Evolutionary conservation across 768 basidiomycete species (phyloP), one percentile per base, ranked within the genome.

Genomic region (Leccinellum albellum): DNA sequence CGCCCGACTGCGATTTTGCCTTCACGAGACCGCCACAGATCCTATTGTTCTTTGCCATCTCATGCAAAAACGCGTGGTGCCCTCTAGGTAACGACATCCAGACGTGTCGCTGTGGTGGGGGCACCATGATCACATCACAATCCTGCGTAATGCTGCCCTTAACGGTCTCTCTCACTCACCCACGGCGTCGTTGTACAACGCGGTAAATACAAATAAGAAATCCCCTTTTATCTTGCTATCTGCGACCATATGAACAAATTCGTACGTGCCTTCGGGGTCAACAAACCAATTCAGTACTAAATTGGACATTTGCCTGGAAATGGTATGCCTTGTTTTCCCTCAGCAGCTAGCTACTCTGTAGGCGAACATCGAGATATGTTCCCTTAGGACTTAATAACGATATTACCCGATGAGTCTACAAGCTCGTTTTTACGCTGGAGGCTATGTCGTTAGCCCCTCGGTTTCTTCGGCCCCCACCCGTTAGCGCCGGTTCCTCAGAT

Each of bases 281-380:
- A 37, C 46, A 33, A 35, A 51, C 33, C 17, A 50, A 50, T 47
- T 46, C 40, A 23, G 42, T 26, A 51, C 59, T 7, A 59, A 63
- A 59, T 45, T 21, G 47, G 55, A 13, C 15, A 0, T 9, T 46
- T 48, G 48, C 60, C 68, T 60, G 5, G 29, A 66, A 65, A 67
- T 59, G 58, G 68, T 59, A 59, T 61, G 57, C 17, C 57, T 67
- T 63, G 55, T 71, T 40, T 20, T 42, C 40, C 40, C 20, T 42
- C 40, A 10, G 10, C 20, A 15, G 14, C 33, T 33, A 33, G 33
- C 14, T 33, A 7, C 33, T 33, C 33, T 12, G 40, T 42, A 40
- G 9, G 40, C n/a, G 40, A 42, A 20, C 12, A 12, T 42, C 40
- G 40, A 20, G 40, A 12, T 20, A 20, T 5, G 20, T 20, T 42